A percentile compares a stretch with the other conserved stretches of the same genome.
Conservation (phyloP, 1,139 yeast species). For the Kluyveromyces sp. region DNA sequence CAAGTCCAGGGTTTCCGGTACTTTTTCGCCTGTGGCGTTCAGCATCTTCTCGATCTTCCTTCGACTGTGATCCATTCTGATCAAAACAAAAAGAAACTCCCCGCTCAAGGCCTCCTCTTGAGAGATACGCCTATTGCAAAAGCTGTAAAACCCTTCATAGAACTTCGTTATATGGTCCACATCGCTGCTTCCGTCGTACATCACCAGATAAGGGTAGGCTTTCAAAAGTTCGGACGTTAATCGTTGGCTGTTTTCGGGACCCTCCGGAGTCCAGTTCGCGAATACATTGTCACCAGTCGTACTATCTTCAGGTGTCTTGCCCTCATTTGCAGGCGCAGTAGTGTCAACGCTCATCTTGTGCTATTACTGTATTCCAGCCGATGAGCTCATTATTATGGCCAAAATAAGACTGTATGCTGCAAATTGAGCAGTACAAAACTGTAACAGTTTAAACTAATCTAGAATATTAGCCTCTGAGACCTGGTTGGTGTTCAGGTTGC, state of each 20-base stretch:
- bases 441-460: too few species aligned
- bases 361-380: too few species aligned
- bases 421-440: too few species aligned
- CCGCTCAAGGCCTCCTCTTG: background rate
- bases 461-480: too few species aligned
- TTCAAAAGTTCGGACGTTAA: background rate
- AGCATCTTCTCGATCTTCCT: background rate
- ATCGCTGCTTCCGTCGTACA: slow-evolving; percentile 1
- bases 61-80: background rate
- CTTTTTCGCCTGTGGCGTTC: background rate
- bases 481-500: too few species aligned
- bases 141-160: background rate
- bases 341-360: too few species aligned
- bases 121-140: background rate
- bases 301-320: too few species aligned
- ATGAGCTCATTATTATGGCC: too few species aligned
- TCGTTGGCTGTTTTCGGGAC: background rate
- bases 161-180: background rate
- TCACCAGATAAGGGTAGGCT: background rate
- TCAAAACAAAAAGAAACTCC: background rate
- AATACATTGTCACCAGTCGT: too few species aligned
- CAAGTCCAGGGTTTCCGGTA: background rate
- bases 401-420: too few species aligned
- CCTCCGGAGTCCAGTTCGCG: too few species aligned
- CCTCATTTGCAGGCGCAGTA: too few species aligned